phyloP scores from a whole-genome alignment of 2,329 filamentous ascomycete species.

The Ophiostoma ulmi region DNA sequence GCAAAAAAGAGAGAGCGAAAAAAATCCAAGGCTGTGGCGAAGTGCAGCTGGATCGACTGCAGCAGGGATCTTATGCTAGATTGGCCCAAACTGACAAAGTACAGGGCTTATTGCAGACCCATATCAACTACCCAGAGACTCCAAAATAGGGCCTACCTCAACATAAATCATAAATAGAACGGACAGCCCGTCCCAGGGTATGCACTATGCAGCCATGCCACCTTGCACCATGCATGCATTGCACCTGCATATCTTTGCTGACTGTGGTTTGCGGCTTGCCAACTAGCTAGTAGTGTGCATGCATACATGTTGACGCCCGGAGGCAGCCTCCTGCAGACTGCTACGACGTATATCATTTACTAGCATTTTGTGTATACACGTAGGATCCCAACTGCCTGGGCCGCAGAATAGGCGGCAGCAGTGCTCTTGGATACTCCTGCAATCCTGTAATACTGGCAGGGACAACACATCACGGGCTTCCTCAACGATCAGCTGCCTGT shows the following conservation, averaged over 20 bases:
- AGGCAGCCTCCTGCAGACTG: slow-evolving; percentile 16
- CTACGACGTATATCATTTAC: background rate
- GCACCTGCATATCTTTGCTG: background rate
- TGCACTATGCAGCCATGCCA: background rate
- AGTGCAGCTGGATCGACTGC: slow-evolving; percentile 13
- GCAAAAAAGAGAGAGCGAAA: background rate
- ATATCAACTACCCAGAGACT: no score
- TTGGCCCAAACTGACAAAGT: background rate
- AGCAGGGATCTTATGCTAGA: slow-evolving; percentile 4
- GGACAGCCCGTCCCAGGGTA: slow-evolving; percentile 7
- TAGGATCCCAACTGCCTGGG: background rate
- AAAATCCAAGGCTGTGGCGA: slow-evolving; percentile 12
- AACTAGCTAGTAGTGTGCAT: background rate
- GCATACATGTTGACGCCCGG: background rate
- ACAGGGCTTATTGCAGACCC: background rate
- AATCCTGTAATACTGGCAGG: no score
- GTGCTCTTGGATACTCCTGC: background rate
- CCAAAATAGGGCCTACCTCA: background rate
- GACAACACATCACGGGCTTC: slow-evolving; percentile 9
- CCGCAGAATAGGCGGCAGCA: background rate
- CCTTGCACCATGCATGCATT: slow-evolving; percentile 1
- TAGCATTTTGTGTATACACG: background rate
- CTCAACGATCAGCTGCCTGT: slow-evolving; percentile 5
- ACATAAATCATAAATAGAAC: background rate
- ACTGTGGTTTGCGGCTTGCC: background rate